Conservation (phyloP, 2,329 filamentous ascomycete species). For the Penicillium sp. region DNA sequence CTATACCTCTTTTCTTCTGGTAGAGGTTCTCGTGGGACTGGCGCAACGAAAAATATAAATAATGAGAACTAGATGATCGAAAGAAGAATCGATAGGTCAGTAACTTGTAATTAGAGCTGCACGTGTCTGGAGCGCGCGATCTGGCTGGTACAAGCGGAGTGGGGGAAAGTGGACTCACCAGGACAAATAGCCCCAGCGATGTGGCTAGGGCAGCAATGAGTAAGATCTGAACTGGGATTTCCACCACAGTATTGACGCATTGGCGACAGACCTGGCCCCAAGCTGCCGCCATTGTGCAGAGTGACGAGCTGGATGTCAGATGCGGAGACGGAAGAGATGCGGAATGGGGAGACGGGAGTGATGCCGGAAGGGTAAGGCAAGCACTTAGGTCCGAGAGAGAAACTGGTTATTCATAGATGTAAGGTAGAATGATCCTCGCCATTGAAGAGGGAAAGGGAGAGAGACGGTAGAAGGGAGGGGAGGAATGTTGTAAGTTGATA, state of each 20-base stretch:
- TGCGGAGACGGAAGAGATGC: slow-evolving; percentile 8
- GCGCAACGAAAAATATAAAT: slow-evolving; percentile 72
- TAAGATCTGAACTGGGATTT: slow-evolving; percentile 32
- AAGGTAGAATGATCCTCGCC: background rate
- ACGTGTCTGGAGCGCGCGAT: background rate
- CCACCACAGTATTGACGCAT: slow-evolving; percentile 32
- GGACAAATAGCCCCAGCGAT: slow-evolving; percentile 32
- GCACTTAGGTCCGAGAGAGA: slow-evolving; percentile 11
- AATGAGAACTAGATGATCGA: slow-evolving; percentile 57
- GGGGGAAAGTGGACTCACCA: slow-evolving; percentile 30
- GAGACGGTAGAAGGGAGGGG: slow-evolving; percentile 2
- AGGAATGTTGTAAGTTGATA: slow-evolving; percentile 10
- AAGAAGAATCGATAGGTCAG: background rate
- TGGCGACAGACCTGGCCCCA: slow-evolving; percentile 34
- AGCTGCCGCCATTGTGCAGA: slow-evolving; percentile 28
- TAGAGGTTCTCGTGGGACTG: slow-evolving; percentile 71
- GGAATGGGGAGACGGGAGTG: slow-evolving; percentile 12
- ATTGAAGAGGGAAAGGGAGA: slow-evolving; percentile 3
- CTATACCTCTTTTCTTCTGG: slow-evolving; percentile 82
- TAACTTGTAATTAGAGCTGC: background rate
- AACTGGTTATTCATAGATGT: slow-evolving; percentile 3
- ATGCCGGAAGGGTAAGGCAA: slow-evolving; percentile 14
- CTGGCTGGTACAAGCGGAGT: background rate
- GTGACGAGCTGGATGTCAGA: slow-evolving; percentile 1
- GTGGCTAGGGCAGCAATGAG: slow-evolving; percentile 32